Base-by-base conservation (phyloP, 208 protist species). In the Crithidia bombi region DNA sequence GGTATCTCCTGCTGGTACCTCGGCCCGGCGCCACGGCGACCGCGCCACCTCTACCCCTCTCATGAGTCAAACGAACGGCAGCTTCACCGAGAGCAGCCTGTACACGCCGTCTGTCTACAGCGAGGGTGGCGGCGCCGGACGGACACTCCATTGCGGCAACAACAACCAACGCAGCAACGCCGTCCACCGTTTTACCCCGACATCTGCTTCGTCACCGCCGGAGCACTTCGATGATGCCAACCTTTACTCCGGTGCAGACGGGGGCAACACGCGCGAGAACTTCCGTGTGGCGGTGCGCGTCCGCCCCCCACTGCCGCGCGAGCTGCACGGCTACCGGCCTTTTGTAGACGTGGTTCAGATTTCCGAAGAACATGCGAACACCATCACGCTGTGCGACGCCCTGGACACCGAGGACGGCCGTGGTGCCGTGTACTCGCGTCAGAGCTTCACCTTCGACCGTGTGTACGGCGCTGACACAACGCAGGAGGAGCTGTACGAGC, bases 251-350 rank as follows among this genome's bases (percentile, higher is more conserved):
- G 62, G 56, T 33, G 43, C 63, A 12, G 61, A 58, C 19, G 55
- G 14, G 7, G 54, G 26, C 28, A 66, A 56, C 51, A 59, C 65
- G 58, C 55, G 51, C 21, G 65, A 79, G 25, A 93, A 95, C 79
- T 86, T 97, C 38, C 93, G 80, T 21, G 94, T 97, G 33, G 89
- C 90, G 14, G 87, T 97, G 49, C 86, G 94, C 30, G 88, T 97
- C 11, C 90, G 94, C 21, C 94, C 94, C 6, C 90, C 92, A 6
- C 66, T 94, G 36, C 83, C 71, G 36, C 80, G 89, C 15, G 93
- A 97, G 73, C 68, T 97, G 49, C 59, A 94, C 21, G 75, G 82
- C 25, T 87, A 80, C 57, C 69, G 78, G 11, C 72, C 69, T 14
- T 94, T 85, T 39, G 75, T 86, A 17, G 82, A 92, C 25, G 87